Base-by-base conservation (phyloP, 2,329 filamentous ascomycete genomes). In the Plectosphaerella plurivora region DNA sequence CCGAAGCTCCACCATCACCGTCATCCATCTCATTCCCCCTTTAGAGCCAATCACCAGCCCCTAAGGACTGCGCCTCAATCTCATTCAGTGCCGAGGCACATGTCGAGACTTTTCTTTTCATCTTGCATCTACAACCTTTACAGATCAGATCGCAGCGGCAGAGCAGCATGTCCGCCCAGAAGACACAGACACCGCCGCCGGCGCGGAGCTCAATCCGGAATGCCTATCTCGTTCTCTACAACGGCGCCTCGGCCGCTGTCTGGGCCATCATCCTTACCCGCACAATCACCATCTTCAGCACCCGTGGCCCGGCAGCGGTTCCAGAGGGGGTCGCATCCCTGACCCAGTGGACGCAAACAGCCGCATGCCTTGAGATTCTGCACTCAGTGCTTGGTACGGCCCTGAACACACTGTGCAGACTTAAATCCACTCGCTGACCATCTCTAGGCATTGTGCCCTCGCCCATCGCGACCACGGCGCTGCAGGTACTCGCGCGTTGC, bases 401-500 rank as follows among this genome's bases (percentile, higher is more conserved):
- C 36, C 51, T 4, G 6, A 10, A 33, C 7, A 9, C 11, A 9
- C 8, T 33, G 8, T 9, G 5, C 11, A 33, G 28, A 33, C 7
- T 10, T 28, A 10, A 28, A 28, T 12, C 15, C 33, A 8, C 35
- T 15, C 25, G 4, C 16, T 22, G 24, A 28, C 50, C 28, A 50
- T 35, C 25, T 15, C 11, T 45, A 92, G 89, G 90, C 53, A 68
- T 97, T 63, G 93, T 97, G 49, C 85, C 92, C 63, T 87, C 93
- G 1, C 91, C 93, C 1, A 69, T 96, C 61, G 60, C 87, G 61
- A 97, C 94, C 4, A 97, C 94, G 3, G 70, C 82, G 41, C 91
- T 96, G 84, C 94, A 99, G 71, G 92, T 97, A 55, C 81, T 88
- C 22, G 90, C 84, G 51, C 90, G 94, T 49, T 82, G 96, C 62